Conservation (phyloP, 768 basidiomycete genomes). For the Lentinula edodes region DNA sequence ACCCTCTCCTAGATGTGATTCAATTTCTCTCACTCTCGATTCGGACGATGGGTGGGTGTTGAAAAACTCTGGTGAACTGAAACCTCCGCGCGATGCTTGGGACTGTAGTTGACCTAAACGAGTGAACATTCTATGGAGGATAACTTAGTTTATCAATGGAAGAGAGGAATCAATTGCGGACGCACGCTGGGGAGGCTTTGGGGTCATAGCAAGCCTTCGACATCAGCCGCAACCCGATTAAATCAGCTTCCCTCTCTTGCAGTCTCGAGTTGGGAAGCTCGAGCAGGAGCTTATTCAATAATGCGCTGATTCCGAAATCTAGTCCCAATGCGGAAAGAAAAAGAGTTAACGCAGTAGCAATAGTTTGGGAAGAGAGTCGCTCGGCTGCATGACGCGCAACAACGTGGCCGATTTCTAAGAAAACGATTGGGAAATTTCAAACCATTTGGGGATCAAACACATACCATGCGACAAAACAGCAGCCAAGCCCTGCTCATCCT, state of each 20-base stretch:
- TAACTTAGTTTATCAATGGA: background rate
- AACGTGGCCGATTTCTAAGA: slow-evolving; percentile 73
- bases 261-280: slow-evolving; percentile 80
- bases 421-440: background rate
- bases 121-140: slow-evolving; percentile 54
- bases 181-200: slow-evolving; percentile 64
- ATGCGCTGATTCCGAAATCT: slow-evolving; percentile 44
- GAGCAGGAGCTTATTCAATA: slow-evolving; percentile 46
- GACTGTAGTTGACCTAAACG: slow-evolving; percentile 59
- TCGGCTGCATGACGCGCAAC: slow-evolving; percentile 39
- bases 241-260: slow-evolving; percentile 86
- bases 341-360: slow-evolving; percentile 36
- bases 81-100: slow-evolving; percentile 13
- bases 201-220: slow-evolving; percentile 88
- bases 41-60: slow-evolving; percentile 76
- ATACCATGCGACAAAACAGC: slow-evolving; percentile 81
- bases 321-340: slow-evolving; percentile 34
- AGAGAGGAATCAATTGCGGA: slow-evolving; percentile 4
- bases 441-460: slow-evolving; percentile 10
- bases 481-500: slow-evolving; percentile 77
- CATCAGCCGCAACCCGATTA: slow-evolving; percentile 77
- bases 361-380: slow-evolving; percentile 40
- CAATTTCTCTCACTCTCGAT: slow-evolving; percentile 57
- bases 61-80: slow-evolving; percentile 50
- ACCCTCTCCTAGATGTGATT: slow-evolving; percentile 52